A percentile compares a stretch with the other conserved stretches of the same genome.
These are phyloP conservation scores for Psilocybe cubensis DNA, from an alignment of 768 basidiomycete species.

Conservation along the genomic window DNA sequence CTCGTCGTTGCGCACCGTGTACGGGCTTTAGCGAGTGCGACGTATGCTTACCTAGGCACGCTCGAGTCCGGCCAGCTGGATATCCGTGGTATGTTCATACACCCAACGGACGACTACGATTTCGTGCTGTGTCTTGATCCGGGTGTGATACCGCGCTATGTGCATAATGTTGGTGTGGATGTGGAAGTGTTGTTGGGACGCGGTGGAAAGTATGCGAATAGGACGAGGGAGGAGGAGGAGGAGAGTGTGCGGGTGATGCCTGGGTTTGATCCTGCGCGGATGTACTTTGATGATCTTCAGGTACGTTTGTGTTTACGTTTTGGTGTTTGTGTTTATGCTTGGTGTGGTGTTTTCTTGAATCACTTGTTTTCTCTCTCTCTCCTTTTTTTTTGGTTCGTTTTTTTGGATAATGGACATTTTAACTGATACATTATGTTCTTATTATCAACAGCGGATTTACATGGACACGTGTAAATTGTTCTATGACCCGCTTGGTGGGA, in stretches of 20 bases:
- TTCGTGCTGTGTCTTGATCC: constrained; percentile 79
- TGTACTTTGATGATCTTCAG: constrained; percentile 73
- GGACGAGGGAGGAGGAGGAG: constrained; percentile 28
- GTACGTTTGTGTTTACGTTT: constrained; percentile 41
- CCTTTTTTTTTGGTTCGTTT: constrained; percentile 5
- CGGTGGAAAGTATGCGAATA: constrained; percentile 53
- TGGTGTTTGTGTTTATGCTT: not conserved
- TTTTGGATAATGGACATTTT: too few relatives aligned
- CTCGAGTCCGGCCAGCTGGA: constrained; percentile 53
- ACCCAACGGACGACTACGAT: constrained; percentile 86
- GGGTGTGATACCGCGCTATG: constrained; percentile 66
- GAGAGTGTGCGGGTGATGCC: constrained; percentile 46
- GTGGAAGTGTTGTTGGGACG: constrained; percentile 44
- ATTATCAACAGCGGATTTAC: constrained; percentile 62
- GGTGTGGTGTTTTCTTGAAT: too few relatives aligned
- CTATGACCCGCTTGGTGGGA: constrained; percentile 81
- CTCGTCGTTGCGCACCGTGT: constrained; percentile 76
- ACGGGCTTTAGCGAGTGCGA: constrained; percentile 73
- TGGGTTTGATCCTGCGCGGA: constrained; percentile 79
- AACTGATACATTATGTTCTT: not conserved
- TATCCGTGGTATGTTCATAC: constrained; percentile 82
- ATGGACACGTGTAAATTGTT: constrained; percentile 82
- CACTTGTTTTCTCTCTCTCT: not conserved
- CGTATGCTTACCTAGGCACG: constrained; percentile 60
- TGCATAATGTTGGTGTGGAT: constrained; percentile 68